Evolutionary conservation across 768 basidiomycete species (phyloP), one percentile per base, ranked within the genome.

Genomic region (Lactifluus piperatus): DNA sequence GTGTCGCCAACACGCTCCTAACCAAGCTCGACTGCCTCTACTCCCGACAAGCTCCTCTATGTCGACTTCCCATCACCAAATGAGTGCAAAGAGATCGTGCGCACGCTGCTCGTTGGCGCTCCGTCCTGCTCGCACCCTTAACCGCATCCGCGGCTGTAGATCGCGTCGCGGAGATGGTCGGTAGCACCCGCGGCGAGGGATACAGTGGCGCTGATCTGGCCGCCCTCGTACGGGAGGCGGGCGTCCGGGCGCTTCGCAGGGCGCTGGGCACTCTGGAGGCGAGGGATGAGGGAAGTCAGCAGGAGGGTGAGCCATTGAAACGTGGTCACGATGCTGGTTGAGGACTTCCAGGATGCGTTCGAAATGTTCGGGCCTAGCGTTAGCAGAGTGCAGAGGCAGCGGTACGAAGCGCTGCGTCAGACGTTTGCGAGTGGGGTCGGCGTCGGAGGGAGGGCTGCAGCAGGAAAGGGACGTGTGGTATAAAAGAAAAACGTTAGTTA

Each of bases 1-100:
- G 93, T 11, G 90, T 97, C 7, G 94, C 95, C 58, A 94, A 97
- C 72, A 97, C 94, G 0, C 82, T 97, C 5, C n/a, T n/a, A n/a
- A n/a, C n/a, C n/a, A n/a, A n/a, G n/a, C n/a, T n/a, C n/a, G n/a
- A n/a, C n/a, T n/a, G n/a, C n/a, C n/a, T n/a, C n/a, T n/a, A n/a
- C n/a, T n/a, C n/a, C 95, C 58, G 92, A 97, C 72, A 97, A 94
- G 0, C 82, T 97, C 5, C 30, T 30, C 30, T 30, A 30, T 8
- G 30, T 30, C 8, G 30, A n/a, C 30, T 30, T 30, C 4, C 30
- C 30, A 30, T 30, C 30, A 30, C 30, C 30, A 30, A 8, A 30
- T 8, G 30, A 30, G 30, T 8, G 30, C 30, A 8, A 4, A 30
- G 30, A 30, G 30, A 8, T 30, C 8, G 30, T 30, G 30, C 8